Conservation (phyloP, 371 early-diverging fungal species). For the Cokeromyces recurvatus region DNA sequence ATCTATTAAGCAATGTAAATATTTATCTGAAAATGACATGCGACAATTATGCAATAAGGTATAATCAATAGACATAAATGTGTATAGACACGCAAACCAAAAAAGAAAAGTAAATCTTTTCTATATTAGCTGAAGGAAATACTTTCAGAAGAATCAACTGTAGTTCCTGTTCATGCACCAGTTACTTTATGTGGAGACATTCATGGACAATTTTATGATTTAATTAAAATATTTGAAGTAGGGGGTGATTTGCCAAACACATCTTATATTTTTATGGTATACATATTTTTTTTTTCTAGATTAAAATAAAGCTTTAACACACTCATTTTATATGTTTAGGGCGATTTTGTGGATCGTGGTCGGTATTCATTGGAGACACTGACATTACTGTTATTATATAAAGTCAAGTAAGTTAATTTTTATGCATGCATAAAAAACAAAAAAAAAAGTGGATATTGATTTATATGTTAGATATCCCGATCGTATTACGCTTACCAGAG, state of each 20-base stretch:
- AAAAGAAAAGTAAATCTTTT: neutral
- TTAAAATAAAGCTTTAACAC: too few species aligned
- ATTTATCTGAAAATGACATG: constrained; percentile 90
- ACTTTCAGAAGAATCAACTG: constrained; percentile 92
- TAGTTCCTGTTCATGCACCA: constrained; percentile 92
- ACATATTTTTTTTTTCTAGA: too few species aligned
- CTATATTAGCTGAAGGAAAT: constrained; percentile 79
- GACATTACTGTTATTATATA: constrained; percentile 87
- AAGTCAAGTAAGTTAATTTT: constrained; percentile 66
- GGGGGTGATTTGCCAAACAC: constrained; percentile 96
- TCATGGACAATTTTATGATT: constrained; percentile 99
- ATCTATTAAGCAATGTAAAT: constrained; percentile 76
- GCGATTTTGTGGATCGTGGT: constrained; percentile 99
- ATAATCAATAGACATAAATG: too few species aligned
- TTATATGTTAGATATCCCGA: constrained; percentile 75
- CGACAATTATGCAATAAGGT: constrained; percentile 94
- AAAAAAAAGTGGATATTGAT: too few species aligned
- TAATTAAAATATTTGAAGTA: constrained; percentile 95
- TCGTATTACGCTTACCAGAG: constrained; percentile 94
- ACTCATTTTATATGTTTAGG: constrained; percentile 38
- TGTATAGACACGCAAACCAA: neutral
- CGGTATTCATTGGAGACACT: constrained; percentile 98
- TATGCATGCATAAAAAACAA: neutral
- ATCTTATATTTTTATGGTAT: constrained; percentile 96
- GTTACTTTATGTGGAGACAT: constrained; percentile 98